These are phyloP conservation scores for Gynostemma pentaphyllum DNA, from an alignment of 306 rosid genomes.

Conservation along the genomic window DNA sequence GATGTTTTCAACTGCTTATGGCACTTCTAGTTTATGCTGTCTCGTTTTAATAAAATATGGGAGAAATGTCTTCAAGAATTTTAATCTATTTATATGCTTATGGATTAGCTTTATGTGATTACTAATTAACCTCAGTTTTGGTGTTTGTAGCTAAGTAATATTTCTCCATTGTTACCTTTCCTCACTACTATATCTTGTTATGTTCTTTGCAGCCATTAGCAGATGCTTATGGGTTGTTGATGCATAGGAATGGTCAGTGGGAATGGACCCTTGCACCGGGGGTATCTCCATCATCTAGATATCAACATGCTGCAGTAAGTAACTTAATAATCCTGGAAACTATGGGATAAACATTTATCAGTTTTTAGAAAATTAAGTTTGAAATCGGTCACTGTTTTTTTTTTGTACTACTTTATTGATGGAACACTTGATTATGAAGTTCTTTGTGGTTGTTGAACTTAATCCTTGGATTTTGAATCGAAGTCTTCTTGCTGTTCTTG, in stretches of 20 bases:
- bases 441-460: not conserved
- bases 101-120: not conserved
- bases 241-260: conserved; percentile 99
- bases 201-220: conserved; percentile 59
- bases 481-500: not conserved
- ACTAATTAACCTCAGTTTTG: not conserved
- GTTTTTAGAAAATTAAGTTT: not conserved
- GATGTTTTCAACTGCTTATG: no score
- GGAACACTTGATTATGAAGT: not conserved
- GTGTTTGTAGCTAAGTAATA: not conserved
- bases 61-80: not conserved
- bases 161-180: not conserved
- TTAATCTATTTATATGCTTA: not conserved
- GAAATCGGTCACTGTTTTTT: no score
- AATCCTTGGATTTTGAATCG: not conserved
- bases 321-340: conserved; percentile 6
- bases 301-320: conserved; percentile 98
- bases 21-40: not conserved
- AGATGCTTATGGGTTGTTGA: conserved; percentile 93
- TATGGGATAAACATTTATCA: not conserved
- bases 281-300: conserved; percentile 95
- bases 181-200: not conserved
- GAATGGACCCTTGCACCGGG: conserved; percentile 99
- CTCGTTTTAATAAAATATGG: not conserved
- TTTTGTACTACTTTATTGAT: not conserved